These are phyloP conservation scores for Circinella umbellata DNA, from an alignment of 371 early-diverging fungal species.

Conservation along the genomic window DNA sequence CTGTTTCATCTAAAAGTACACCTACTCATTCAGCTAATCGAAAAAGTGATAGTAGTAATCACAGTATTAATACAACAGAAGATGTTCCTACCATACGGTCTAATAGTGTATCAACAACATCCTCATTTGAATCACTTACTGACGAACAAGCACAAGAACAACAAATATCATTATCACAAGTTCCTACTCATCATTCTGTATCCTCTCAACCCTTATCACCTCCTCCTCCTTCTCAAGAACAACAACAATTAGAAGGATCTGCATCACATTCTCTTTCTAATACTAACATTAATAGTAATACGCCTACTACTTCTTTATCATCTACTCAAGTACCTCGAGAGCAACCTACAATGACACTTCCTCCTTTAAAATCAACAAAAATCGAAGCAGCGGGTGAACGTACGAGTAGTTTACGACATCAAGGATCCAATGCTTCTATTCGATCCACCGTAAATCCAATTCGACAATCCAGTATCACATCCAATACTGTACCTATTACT, in stretches of 20 bases:
- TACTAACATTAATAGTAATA: neutral
- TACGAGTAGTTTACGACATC: slow-evolving; percentile 29
- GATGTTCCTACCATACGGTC: neutral
- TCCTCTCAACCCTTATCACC: neutral
- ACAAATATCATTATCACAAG: neutral
- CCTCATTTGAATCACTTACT: slow-evolving; percentile 14
- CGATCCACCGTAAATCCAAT: neutral
- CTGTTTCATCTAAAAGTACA: slow-evolving; percentile 29
- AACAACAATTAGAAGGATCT: slow-evolving; percentile 1
- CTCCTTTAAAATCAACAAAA: slow-evolving; percentile 10
- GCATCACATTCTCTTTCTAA: neutral
- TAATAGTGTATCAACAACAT: slow-evolving; percentile 10
- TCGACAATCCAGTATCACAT: slow-evolving; percentile 5
- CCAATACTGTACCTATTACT: slow-evolving; percentile 2
- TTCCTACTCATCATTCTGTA: too few species aligned
- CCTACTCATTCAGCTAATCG: slow-evolving; percentile 21
- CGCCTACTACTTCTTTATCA: neutral
- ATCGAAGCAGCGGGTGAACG: slow-evolving; percentile 24
- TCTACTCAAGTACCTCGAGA: neutral
- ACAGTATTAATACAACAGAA: neutral
- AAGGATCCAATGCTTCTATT: slow-evolving; percentile 6
- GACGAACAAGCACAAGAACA: neutral
- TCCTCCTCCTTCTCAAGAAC: neutral
- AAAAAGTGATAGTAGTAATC: slow-evolving; percentile 9
- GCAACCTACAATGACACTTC: slow-evolving; percentile 11